Evolutionary conservation across 2,329 filamentous ascomycete genomes (phyloP).

Genomic region (Microdochium nivale): DNA sequence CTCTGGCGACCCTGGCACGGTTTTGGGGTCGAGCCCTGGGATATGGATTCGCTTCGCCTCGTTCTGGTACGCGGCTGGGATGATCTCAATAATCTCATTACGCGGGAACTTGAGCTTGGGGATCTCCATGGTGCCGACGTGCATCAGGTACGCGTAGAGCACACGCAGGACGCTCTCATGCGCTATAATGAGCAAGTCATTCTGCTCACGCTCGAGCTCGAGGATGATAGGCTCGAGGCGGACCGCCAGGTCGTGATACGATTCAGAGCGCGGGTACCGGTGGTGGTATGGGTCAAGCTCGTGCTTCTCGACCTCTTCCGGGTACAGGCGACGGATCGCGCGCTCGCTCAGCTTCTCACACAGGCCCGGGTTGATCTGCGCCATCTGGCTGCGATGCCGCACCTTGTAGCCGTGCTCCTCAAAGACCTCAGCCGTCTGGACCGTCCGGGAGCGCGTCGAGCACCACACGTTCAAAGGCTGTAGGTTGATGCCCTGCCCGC

Average conservation of each 20-base stretch:
- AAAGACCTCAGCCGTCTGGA: conserved; percentile 83
- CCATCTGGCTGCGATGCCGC: conserved; percentile 89
- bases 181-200: conserved; percentile 95
- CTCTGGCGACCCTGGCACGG: conserved; percentile 71
- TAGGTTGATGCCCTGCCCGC: conserved; percentile 58
- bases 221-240: conserved; percentile 96
- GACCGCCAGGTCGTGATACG: conserved; percentile 97
- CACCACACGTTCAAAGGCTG: conserved; percentile 90
- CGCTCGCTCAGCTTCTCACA: conserved; percentile 88
- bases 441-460: conserved; percentile 79
- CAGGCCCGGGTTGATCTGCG: conserved; percentile 91
- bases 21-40: conserved; percentile 53
- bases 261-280: conserved; percentile 92
- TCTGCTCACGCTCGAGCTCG: conserved; percentile 92
- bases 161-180: conserved; percentile 97
- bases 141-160: conserved; percentile 96
- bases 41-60: conserved; percentile 87
- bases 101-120: conserved; percentile 88
- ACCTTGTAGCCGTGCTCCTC: conserved; percentile 74
- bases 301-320: conserved; percentile 88
- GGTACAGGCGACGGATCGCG: conserved; percentile 72
- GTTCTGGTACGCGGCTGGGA: conserved; percentile 95
- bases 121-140: conserved; percentile 91
- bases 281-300: conserved; percentile 95
- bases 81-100: conserved; percentile 97